These are phyloP conservation scores for Neonectria ditissima DNA, from an alignment of 2,329 filamentous ascomycete species.

Conservation along the genomic window DNA sequence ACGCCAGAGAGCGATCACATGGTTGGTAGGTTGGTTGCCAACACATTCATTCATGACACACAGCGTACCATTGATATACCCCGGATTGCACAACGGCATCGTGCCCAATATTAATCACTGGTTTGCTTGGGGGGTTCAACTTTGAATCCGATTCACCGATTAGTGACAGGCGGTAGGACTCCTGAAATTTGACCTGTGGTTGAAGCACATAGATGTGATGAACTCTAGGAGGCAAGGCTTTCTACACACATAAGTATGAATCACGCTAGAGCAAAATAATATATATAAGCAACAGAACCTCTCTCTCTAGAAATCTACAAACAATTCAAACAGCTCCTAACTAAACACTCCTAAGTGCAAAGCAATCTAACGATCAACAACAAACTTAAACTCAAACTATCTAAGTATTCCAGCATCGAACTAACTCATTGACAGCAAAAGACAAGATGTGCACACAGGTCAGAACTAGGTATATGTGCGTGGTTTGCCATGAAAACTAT, in stretches of 20 bases:
- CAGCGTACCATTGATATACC: neutral
- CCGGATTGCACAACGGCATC: neutral
- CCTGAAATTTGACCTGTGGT: neutral
- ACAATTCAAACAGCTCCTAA: neutral
- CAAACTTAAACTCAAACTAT: neutral
- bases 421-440: neutral
- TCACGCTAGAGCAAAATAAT: neutral
- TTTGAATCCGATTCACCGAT: neutral
- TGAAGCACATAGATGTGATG: neutral
- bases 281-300: neutral
- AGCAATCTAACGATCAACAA: no score
- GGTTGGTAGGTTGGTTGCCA: slow-evolving; percentile 19
- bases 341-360: neutral
- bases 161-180: neutral
- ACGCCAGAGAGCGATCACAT: neutral
- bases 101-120: neutral
- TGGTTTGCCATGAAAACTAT: neutral
- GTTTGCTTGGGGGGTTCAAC: neutral
- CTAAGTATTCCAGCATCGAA: neutral
- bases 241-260: neutral
- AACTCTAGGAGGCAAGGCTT: neutral
- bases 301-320: neutral
- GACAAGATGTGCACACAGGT: neutral
- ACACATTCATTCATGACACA: slow-evolving; percentile 10
- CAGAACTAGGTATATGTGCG: neutral